Base-by-base conservation (phyloP, 257 asterid genomes). In the Hygrophila difformis region DNA sequence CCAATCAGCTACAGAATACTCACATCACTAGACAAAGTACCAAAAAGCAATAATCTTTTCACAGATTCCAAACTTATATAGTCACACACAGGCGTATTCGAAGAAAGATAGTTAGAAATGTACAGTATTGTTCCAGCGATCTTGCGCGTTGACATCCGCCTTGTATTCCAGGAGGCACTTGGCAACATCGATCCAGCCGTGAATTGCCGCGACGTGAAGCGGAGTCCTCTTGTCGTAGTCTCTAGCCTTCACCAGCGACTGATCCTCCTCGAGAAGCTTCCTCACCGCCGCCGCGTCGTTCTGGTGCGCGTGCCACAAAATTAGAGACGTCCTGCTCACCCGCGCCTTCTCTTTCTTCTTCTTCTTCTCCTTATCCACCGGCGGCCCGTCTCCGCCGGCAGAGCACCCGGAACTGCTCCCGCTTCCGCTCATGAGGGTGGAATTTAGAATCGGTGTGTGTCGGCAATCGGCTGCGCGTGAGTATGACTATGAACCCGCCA, bases 41-140 rank as follows among this genome's bases (percentile, higher is more conserved):
- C 31, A 5, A 58, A 39, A 20, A 43, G 20, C 37, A 35, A 52
- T 1, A 31, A 50, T 14, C 31, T n/a, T n/a, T n/a, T n/a, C n/a
- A n/a, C n/a, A n/a, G n/a, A n/a, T n/a, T n/a, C n/a, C n/a, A n/a
- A n/a, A n/a, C n/a, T n/a, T n/a, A n/a, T n/a, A 59, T 29, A 19
- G 31, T 3, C 26, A 10, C 1, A 28, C 53, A 64, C 1, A 50
- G 34, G 48, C 21, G 49, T 24, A 12, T 18, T 14, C 1, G 49
- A 53, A 10, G 24, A 62, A 5, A 18, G 8, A n/a, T 17, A 18
- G 39, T 12, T n/a, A 24, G 18, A 52, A 41, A 29, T 28, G 49
- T 61, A 91, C 99, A 16, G 99, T 91, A 50, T 91, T 91, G 56
- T 79, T 91, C 99, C 99, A 91, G 17, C 99, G 97, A 83, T 91